Base-by-base conservation (phyloP, 495 filamentous ascomycete species). In the Penicillium verhagenii region DNA sequence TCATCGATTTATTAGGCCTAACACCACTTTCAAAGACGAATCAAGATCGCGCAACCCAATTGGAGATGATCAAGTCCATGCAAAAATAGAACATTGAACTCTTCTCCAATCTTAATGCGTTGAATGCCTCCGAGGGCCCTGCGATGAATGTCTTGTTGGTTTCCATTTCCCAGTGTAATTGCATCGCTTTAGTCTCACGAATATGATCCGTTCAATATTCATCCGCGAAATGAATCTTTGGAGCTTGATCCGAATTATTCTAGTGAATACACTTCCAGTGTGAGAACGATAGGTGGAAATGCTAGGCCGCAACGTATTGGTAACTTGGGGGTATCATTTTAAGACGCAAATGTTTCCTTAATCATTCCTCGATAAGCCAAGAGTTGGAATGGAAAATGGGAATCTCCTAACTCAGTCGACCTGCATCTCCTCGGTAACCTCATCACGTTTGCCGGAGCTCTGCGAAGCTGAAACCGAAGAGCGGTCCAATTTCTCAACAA, bases 21-120 rank as follows among this genome's bases (percentile, higher is more conserved):
- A 82, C 82, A 31, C 82, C 88, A 29, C 75, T 99, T 66, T 92
- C 90, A 53, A 90, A 97, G 72, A 82, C 88, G 37, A 91, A 89
- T 65, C 86, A 82, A 59, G 94, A 97, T 28, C 84, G 86, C 59
- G 91, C 91, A 38, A 85, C 90, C 46, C 94, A 97, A 66, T 78
- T 84, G 68, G 95, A 97, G 74, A 87, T 97, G 79, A 96, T 99
- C 57, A 70, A 64, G 53, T 70, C 68, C 13, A 74, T 78, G 72
- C 70, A 73, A 60, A 70, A 66, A 65, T 77, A 72, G 58, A 46
- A 39, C 35, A n/a, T n/a, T 3, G 13, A n/a, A n/a, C n/a, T n/a
- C n/a, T 52, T 33, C 54, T 44, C 28, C 35, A 52, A 29, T 23
- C 23, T 25, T 8, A 2, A 21, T 25, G 6, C 18, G 8, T 18